Base-by-base conservation (phyloP, 352 stramenopile species). In the Globisporangium nodosum region DNA sequence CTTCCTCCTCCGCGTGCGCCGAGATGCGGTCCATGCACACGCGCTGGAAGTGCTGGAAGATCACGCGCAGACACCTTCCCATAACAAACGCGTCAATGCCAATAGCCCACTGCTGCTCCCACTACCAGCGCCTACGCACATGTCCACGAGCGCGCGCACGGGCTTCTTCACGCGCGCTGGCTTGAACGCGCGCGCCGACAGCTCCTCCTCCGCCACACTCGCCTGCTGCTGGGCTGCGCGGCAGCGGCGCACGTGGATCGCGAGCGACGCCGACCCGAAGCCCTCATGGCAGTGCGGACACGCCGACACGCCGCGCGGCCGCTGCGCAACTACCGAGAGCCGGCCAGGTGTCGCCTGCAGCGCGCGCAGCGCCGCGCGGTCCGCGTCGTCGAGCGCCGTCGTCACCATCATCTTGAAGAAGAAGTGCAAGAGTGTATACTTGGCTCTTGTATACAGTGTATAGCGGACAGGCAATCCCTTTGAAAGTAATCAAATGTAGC, bases 11-110 rank as follows among this genome's bases (percentile, higher is more conserved):
- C 3, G 81, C 77, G 15, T 80, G 77, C 0, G 67, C 61, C 18
- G 70, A 62, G 16, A 89, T 73, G 31, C 76, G 84, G 51, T 91
- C 77, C 65, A 89, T 81, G 49, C 69, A 91, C 27, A 87, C 58
- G 37, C 68, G 77, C 40, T 86, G 71, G 55, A 91, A 91, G 58
- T 91, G 82, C 49, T 76, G 85, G 16, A 77, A 85, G 49, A 89
- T 63, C 30, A 84, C 71, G 0, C 65, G 68, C 20, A 90, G 67
- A 47, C 81, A 90, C 56, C 81, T 90, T 39, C 42, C 21, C 31
- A 35, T 27, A 27, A 33, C 42, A 40, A 1, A 40, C 42, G 56
- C 31, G 31, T 27, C 24, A 27, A 27, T 27, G 24, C 24, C 24
- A 27, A 27, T 27, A 27, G 1, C 24, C 1, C 24, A 27, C 24